These are phyloP conservation scores for Nadsonia commutata DNA, from an alignment of 1,139 yeast species.

Conservation along the genomic window DNA sequence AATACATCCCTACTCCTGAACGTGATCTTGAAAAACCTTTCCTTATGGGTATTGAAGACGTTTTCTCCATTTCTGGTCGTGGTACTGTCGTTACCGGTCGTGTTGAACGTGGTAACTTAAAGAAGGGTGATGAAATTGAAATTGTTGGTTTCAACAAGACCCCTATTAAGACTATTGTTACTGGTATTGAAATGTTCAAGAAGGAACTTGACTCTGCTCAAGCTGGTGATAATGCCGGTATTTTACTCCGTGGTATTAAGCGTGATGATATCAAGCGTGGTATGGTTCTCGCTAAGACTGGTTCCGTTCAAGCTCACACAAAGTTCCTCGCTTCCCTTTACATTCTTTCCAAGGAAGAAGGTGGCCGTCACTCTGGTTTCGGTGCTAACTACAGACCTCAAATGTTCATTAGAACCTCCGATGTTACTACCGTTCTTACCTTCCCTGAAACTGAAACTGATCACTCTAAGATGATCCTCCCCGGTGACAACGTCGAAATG, in stretches of 20 bases:
- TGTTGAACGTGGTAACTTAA: slow-evolving; percentile 93
- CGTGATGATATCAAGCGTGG: slow-evolving; percentile 96
- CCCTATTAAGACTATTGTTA: slow-evolving; percentile 85
- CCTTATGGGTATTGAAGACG: slow-evolving; percentile 94
- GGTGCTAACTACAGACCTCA: slow-evolving; percentile 98
- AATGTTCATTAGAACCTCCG: slow-evolving; percentile 90
- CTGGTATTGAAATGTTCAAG: slow-evolving; percentile 98
- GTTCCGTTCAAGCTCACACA: slow-evolving; percentile 82
- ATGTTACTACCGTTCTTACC: slow-evolving; percentile 78
- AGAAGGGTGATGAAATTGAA: slow-evolving; percentile 97
- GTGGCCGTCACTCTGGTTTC: slow-evolving; percentile 98
- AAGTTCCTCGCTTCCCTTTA: slow-evolving; percentile 89
- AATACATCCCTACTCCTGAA: slow-evolving; percentile 85
- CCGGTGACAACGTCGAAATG: slow-evolving; percentile 99
- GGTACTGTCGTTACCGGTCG: slow-evolving; percentile 99
- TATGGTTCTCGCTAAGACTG: slow-evolving; percentile 93
- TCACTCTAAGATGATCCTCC: slow-evolving; percentile 83
- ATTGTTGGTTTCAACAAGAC: slow-evolving; percentile 82
- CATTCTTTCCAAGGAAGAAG: slow-evolving; percentile 90
- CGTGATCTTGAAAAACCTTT: slow-evolving; percentile 96
- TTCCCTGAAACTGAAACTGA: slow-evolving; percentile 76
- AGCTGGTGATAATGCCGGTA: slow-evolving; percentile 99
- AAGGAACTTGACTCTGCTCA: slow-evolving; percentile 93
- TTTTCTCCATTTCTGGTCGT: slow-evolving; percentile 97
- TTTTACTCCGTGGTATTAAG: slow-evolving; percentile 93